Conservation (phyloP, 2,329 filamentous ascomycete genomes). For the Apiospora malaysiana region DNA sequence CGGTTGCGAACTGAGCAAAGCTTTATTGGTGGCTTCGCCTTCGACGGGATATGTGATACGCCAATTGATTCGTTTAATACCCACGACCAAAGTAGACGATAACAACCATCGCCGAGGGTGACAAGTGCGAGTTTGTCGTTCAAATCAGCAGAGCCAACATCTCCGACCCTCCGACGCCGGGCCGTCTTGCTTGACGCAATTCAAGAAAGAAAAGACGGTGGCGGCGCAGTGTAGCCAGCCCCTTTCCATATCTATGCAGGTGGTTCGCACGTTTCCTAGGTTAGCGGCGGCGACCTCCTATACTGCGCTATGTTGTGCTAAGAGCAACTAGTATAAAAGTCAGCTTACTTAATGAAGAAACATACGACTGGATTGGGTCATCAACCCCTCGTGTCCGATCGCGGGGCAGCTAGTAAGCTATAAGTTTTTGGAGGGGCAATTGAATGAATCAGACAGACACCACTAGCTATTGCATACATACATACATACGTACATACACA, state of each 20-base stretch:
- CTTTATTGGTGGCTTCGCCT: not conserved
- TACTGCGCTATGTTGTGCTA: not conserved
- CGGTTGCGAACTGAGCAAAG: not conserved
- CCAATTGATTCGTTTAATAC: too few relatives aligned
- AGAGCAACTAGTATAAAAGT: not conserved
- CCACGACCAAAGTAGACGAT: not conserved
- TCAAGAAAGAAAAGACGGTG: not conserved
- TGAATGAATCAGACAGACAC: slow-evolving; percentile 5
- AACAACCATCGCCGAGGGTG: not conserved
- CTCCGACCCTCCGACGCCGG: not conserved
- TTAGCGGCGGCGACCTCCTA: not conserved
- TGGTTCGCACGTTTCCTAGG: not conserved
- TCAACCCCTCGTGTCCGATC: slow-evolving; percentile 4
- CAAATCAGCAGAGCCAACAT: not conserved
- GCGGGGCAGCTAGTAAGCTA: slow-evolving; percentile 22
- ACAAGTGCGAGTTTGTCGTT: not conserved
- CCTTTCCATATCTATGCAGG: not conserved
- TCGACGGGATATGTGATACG: too few relatives aligned
- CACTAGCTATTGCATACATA: slow-evolving; percentile 17
- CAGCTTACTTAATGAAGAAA: slow-evolving; percentile 4
- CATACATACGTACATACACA: slow-evolving; percentile 27
- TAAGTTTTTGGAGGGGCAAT: slow-evolving; percentile 26
- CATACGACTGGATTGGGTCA: slow-evolving; percentile 11
- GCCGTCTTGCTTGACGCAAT: not conserved
- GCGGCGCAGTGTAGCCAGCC: not conserved